Base-by-base conservation (phyloP, 2,329 filamentous ascomycete genomes). In the Pseudogymnoascus destructans region DNA sequence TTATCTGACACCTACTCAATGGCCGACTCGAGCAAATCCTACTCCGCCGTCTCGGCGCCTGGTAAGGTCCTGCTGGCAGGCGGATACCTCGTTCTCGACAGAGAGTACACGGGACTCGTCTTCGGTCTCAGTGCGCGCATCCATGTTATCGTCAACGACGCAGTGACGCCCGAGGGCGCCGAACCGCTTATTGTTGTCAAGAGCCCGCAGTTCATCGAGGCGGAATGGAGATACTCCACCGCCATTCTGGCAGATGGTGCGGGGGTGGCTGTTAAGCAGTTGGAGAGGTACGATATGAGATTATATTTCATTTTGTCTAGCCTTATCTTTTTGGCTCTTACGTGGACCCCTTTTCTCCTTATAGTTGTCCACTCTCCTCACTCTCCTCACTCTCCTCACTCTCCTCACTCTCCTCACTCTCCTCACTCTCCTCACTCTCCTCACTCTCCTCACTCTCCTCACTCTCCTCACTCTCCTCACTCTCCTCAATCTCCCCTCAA, bases 41-140 rank as follows among this genome's bases (percentile, higher is more conserved):
- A 33, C 33, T 69, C 67, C 1, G 68, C 66, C 68, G 81, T 95
- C 64, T 97, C 93, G 62, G 92, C 93, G 19, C 93, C 93, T 15
- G 93, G 93, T 65, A 98, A 98, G 76, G 93, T 98, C 61, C 81
- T 98, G 63, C 80, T 97, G 58, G 89, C 92, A 3, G 93, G 93
- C 63, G 93, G 93, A 61, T 98, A 97, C 73, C 83, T 97, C 49
- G 92, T 96, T 19, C 84, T 98, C 49, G 92, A 97, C 74, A 83
- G 88, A 61, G 77, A 80, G 61, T 90, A 96, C 72, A 93, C 87
- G 2, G 92, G 85, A 25, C 73, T 89, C 58, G 79, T 89, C 61
- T 79, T 85, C 67, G 83, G 83, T 27, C 78, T 87, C 59, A 80
- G 80, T 67, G 81, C 84, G 46, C 76, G 84, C 63, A 84, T 88